phyloP scores from a whole-genome alignment of 768 basidiomycete species.

The Boletus subparvulus region DNA sequence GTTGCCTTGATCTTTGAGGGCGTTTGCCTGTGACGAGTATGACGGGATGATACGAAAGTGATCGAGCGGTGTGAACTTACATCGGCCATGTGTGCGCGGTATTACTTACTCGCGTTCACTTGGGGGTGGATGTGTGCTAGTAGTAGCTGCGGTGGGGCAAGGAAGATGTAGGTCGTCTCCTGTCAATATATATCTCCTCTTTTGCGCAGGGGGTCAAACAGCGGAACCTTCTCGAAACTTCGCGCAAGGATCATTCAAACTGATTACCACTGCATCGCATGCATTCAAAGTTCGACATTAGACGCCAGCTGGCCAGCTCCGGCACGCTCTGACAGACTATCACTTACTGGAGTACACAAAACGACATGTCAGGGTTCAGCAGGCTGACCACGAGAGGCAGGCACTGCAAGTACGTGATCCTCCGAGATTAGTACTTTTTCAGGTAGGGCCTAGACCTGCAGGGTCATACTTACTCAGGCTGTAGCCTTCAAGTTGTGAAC shows the following conservation, averaged over 20 bases:
- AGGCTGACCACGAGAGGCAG: not conserved
- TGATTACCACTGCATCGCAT: too few relatives aligned
- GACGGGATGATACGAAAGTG: conserved; percentile 18
- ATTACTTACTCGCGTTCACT: not conserved
- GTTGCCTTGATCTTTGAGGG: conserved; percentile 91
- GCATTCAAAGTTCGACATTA: not conserved
- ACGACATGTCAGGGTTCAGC: too few relatives aligned
- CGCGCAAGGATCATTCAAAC: not conserved
- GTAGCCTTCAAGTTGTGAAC: too few relatives aligned
- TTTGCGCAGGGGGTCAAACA: not conserved
- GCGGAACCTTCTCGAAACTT: conserved; percentile 36
- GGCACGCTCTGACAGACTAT: not conserved
- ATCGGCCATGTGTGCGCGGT: conserved; percentile 31
- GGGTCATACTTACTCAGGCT: too few relatives aligned
- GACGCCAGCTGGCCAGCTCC: not conserved
- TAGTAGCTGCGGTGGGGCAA: not conserved
- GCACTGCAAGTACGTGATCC: conserved; percentile 4
- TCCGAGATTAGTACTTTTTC: not conserved
- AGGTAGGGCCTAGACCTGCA: not conserved
- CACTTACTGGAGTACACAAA: too few relatives aligned
- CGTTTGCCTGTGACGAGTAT: conserved; percentile 40
- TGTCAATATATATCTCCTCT: conserved; percentile 22
- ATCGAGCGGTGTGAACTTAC: conserved; percentile 23
- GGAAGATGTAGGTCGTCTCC: not conserved
- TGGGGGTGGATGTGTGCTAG: too few relatives aligned